These are phyloP conservation scores for Phytophthora sojae DNA, from an alignment of 352 stramenopile species.

Conservation along the genomic window DNA sequence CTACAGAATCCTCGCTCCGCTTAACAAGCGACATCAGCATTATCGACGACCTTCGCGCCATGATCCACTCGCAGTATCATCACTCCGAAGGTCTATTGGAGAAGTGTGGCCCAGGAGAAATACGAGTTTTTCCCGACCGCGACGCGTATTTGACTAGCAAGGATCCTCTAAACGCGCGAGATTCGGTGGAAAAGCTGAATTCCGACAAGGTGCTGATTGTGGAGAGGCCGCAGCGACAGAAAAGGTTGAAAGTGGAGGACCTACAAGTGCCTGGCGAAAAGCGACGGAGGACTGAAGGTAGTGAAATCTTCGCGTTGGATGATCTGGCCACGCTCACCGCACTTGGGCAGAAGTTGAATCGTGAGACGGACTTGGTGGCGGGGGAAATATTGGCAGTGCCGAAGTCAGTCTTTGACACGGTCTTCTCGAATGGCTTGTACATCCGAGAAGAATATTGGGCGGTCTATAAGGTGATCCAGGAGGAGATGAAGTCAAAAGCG, in stretches of 20 bases:
- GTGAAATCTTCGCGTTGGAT: background rate
- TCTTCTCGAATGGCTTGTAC: slow-evolving; percentile 16
- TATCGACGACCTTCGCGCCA: too few species aligned
- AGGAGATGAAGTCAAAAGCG: background rate
- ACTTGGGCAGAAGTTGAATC: background rate
- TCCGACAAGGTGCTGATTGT: too few species aligned
- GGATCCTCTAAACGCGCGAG: too few species aligned
- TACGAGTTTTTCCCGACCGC: too few species aligned
- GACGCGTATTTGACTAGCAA: too few species aligned
- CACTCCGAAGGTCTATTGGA: too few species aligned
- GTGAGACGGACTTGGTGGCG: background rate
- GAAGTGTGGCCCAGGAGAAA: too few species aligned
- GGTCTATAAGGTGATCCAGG: slow-evolving; percentile 9
- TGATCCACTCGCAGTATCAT: too few species aligned
- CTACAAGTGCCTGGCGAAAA: background rate
- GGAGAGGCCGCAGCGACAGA: too few species aligned
- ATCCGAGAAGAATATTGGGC: slow-evolving; percentile 35
- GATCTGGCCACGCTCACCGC: background rate
- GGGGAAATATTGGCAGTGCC: background rate
- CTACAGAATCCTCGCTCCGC: too few species aligned
- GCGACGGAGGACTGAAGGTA: background rate
- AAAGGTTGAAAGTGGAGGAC: background rate
- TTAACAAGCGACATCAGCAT: too few species aligned
- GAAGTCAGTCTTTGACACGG: background rate
- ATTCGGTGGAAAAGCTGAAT: too few species aligned